These are phyloP conservation scores for Mimosa pudica DNA, from an alignment of 306 rosid species.

Conservation along the genomic window DNA sequence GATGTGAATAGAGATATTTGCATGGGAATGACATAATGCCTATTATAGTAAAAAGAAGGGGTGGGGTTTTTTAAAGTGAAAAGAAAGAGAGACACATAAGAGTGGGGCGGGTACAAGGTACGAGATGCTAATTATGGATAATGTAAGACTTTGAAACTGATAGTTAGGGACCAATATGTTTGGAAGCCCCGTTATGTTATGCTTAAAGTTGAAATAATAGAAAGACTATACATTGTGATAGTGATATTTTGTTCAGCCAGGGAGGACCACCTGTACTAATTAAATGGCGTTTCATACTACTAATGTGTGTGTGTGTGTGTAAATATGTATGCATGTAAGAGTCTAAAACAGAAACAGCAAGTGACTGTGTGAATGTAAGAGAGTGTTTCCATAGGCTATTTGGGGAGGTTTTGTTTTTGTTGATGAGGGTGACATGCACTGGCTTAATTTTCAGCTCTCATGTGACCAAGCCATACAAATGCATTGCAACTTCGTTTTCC, in stretches of 20 bases:
- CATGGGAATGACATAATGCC: background rate
- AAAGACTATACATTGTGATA: background rate
- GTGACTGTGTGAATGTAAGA: background rate
- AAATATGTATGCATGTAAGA: background rate
- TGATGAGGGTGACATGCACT: background rate
- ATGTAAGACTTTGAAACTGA: conserved; percentile 6
- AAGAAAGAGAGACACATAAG: background rate
- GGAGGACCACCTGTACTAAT: background rate
- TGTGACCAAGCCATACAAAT: background rate
- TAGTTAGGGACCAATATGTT: conserved; percentile 4
- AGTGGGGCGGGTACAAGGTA: background rate
- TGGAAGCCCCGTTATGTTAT: background rate
- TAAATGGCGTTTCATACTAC: background rate
- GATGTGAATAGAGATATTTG: background rate
- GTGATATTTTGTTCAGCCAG: background rate
- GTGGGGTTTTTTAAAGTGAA: background rate
- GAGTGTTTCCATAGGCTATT: background rate
- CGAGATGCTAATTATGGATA: background rate
- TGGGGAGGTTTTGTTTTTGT: background rate
- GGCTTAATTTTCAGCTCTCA: background rate
- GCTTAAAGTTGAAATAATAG: no score
- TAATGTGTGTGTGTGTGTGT: no score
- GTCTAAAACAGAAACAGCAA: no score
- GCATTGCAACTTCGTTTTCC: background rate
- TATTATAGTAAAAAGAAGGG: conserved; percentile 6